A percentile compares a stretch with the other conserved stretches of the same genome.
phyloP scores from a whole-genome alignment of 2,329 filamentous ascomycete species.

The Microcyclospora tardicrescens region DNA sequence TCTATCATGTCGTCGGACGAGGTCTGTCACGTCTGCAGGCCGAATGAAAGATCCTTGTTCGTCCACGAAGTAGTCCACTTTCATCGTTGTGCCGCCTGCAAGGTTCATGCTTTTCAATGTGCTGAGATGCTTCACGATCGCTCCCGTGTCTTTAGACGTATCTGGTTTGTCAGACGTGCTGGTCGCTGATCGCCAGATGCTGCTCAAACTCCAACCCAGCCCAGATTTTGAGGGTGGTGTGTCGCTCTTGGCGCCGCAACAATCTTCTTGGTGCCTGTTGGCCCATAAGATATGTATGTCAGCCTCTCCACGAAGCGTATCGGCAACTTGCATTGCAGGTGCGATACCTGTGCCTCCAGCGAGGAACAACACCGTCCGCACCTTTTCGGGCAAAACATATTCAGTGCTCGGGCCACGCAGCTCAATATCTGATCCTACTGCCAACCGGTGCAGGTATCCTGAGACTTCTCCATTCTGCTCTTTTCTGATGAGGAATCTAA shows the following conservation, averaged over 20 bases:
- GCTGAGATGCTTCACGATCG: slow-evolving; percentile 50
- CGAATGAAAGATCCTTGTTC: slow-evolving; percentile 58
- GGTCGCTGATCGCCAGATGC: slow-evolving; percentile 2
- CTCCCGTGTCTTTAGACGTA: slow-evolving; percentile 24
- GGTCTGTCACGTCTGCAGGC: slow-evolving; percentile 24
- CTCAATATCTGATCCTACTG: slow-evolving; percentile 49
- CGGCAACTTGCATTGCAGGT: slow-evolving; percentile 69
- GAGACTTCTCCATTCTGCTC: slow-evolving; percentile 77
- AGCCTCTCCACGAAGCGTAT: slow-evolving; percentile 38
- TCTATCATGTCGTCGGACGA: slow-evolving; percentile 13
- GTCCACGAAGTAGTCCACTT: slow-evolving; percentile 67
- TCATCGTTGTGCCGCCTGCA: slow-evolving; percentile 26
- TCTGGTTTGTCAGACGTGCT: not conserved
- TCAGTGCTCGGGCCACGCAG: slow-evolving; percentile 68
- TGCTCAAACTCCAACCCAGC: slow-evolving; percentile 9
- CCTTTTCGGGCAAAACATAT: slow-evolving; percentile 40
- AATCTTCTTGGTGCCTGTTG: slow-evolving; percentile 54
- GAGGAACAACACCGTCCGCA: slow-evolving; percentile 59
- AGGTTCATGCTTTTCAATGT: slow-evolving; percentile 37
- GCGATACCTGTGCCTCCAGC: slow-evolving; percentile 90
- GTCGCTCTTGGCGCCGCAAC: slow-evolving; percentile 45
- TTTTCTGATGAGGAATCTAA: slow-evolving; percentile 67
- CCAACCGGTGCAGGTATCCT: slow-evolving; percentile 57
- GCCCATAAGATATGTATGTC: slow-evolving; percentile 71
- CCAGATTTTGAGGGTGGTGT: slow-evolving; percentile 16